Conservation (phyloP, 768 basidiomycete genomes). For the Lactarius vividus region DNA sequence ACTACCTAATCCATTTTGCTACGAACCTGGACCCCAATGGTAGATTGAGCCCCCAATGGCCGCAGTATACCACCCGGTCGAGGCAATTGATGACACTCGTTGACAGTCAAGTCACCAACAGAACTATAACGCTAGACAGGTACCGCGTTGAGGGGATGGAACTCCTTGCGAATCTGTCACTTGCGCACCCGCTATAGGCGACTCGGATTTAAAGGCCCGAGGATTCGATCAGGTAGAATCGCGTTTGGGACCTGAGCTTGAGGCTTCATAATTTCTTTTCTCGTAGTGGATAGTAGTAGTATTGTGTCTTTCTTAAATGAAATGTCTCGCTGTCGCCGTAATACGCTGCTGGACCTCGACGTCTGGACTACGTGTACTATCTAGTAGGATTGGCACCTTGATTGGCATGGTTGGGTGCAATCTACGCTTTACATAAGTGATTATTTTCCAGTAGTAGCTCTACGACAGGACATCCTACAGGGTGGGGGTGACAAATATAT, state of each 20-base stretch:
- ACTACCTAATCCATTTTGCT: not conserved
- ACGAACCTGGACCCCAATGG: not conserved
- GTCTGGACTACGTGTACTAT: too few species aligned
- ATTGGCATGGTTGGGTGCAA: too few species aligned
- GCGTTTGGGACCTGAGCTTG: not conserved
- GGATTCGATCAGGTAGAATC: not conserved
- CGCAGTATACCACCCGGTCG: not conserved
- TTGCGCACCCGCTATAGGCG: not conserved
- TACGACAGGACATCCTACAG: too few species aligned
- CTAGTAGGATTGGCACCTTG: too few species aligned
- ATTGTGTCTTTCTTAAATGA: too few species aligned
- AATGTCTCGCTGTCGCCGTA: too few species aligned
- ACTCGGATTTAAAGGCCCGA: not conserved
- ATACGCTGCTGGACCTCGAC: too few species aligned
- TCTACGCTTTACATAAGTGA: too few species aligned
- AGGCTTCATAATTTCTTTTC: not conserved
- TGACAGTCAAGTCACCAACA: not conserved
- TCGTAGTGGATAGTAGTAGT: not conserved
- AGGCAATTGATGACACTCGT: not conserved
- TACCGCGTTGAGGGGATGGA: not conserved
- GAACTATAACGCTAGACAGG: not conserved
- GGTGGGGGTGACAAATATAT: too few species aligned
- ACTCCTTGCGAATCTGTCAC: not conserved
- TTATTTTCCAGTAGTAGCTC: too few species aligned
- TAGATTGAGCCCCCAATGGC: not conserved